Evolutionary conservation across 768 basidiomycete species (phyloP), one percentile per base, ranked within the genome.

Genomic region (Hericium alpestre): DNA sequence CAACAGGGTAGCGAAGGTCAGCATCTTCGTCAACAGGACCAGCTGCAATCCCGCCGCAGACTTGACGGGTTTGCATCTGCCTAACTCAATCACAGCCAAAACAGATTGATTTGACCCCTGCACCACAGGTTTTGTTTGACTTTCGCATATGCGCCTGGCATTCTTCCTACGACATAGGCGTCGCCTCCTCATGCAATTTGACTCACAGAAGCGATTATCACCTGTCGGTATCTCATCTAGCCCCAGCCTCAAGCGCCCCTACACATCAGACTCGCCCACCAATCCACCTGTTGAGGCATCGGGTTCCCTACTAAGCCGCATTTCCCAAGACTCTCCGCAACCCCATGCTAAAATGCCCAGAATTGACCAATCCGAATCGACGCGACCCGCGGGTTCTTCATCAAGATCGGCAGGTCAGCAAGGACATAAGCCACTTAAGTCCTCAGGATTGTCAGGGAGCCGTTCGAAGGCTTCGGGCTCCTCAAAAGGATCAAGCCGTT

Each of bases 161-260:
- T 70, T 74, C 62, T 55, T 74, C 54, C 67, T 79, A 60, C 72
- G 73, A 63, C 69, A 73, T 56, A 75, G 79, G 76, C 76, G 71
- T 69, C 73, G 77, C 72, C 75, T 80, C 69, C 73, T 80, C 73
- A 83, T 84, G 81, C 79, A 79, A 75, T 65, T 79, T 64, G 76
- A 80, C 69, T 69, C 72, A 25, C 61, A 69, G 27, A 65, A 66
- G n/a, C 18, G 15, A 56, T 32, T 32, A 32, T 59, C 64, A 62
- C 53, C 70, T 47, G 62, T 68, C 57, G 48, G 62, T 60, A 55
- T 57, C 59, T 20, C 54, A 46, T 16, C 64, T 56, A 61, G 66
- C n/a, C 51, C 69, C 38, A 55, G 62, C 57, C 62, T 73, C 46
- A 83, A 83, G 69, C 78, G 80, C 57, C 66, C 79, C 5, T 72